Conservation (phyloP, 176 grass and related monocot genomes). For the Paspalum vaginatum region DNA sequence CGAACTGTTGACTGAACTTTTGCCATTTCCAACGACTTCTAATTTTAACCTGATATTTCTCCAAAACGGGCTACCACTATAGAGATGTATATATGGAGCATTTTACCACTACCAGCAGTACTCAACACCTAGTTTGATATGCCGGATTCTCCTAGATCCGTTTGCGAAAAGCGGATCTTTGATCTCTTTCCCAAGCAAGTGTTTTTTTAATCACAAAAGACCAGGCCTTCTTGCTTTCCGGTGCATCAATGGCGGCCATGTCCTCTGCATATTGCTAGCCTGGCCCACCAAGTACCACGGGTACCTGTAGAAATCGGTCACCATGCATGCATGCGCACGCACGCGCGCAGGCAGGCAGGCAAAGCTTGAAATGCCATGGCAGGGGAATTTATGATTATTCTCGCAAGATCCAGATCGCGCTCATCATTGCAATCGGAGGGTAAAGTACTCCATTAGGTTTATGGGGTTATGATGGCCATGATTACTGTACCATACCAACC, state of each 20-base stretch:
- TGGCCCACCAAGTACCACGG: neutral
- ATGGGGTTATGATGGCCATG: conserved; percentile 1
- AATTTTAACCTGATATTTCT: neutral
- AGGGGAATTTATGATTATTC: conserved; percentile 51
- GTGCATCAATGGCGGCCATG: conserved; percentile 29
- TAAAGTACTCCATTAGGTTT: conserved; percentile 27
- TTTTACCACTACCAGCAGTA: neutral
- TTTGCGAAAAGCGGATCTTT: conserved; percentile 21
- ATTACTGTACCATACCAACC: neutral
- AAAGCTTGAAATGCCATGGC: conserved; percentile 41
- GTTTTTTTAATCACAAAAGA: conserved; percentile 30
- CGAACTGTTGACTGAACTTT: neutral
- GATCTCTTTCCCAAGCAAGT: neutral
- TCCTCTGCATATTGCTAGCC: conserved; percentile 10
- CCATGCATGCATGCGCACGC: neutral
- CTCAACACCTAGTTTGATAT: neutral
- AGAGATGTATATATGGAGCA: neutral
- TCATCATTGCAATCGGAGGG: conserved; percentile 40
- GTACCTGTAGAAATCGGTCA: neutral
- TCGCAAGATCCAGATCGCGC: conserved; percentile 44
- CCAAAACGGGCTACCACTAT: neutral
- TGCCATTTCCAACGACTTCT: neutral
- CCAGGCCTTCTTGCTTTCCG: conserved; percentile 24
- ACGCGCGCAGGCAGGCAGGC: neutral
- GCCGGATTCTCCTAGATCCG: conserved; percentile 15